Conservation (phyloP, 805 yeast genomes). For the Starmerella bacillaris region DNA sequence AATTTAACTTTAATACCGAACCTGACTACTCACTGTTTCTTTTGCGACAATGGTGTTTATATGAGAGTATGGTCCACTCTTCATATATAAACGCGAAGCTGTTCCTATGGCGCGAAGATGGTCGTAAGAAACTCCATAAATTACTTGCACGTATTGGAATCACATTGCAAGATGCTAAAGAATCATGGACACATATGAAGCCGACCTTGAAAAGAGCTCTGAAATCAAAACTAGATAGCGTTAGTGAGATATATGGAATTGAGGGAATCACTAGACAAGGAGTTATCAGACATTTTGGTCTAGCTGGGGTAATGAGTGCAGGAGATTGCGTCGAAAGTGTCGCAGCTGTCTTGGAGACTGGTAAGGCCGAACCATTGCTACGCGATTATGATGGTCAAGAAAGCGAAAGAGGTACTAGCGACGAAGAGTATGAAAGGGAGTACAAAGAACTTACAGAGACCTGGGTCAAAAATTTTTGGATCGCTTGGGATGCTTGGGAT, state of each 20-base stretch:
- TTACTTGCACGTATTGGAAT: slow-evolving; percentile 95
- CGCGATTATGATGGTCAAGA: background rate
- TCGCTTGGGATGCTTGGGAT: slow-evolving; percentile 46
- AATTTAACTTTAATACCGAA: slow-evolving; percentile 31
- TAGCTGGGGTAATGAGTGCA: slow-evolving; percentile 70
- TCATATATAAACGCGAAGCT: slow-evolving; percentile 77
- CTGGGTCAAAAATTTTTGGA: slow-evolving; percentile 64
- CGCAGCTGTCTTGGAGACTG: slow-evolving; percentile 56
- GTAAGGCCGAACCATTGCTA: background rate
- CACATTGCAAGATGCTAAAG: slow-evolving; percentile 70
- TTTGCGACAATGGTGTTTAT: slow-evolving; percentile 80
- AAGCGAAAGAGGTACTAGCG: slow-evolving; percentile 8
- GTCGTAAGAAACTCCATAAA: slow-evolving; percentile 67
- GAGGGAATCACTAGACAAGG: slow-evolving; percentile 76
- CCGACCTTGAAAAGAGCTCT: slow-evolving; percentile 57
- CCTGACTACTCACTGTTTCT: slow-evolving; percentile 74
- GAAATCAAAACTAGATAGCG: slow-evolving; percentile 47
- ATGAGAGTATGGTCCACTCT: slow-evolving; percentile 81
- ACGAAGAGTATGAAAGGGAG: background rate
- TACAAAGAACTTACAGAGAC: slow-evolving; percentile 30
- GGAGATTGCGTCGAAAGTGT: slow-evolving; percentile 84
- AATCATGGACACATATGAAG: slow-evolving; percentile 84
- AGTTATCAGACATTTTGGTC: slow-evolving; percentile 72
- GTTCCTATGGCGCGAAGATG: slow-evolving; percentile 79
- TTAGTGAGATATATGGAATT: slow-evolving; percentile 57